Evolutionary conservation across 2,329 filamentous ascomycete genomes (phyloP), one percentile per base, ranked within the genome.

Genomic region (Tolypocladium cylindrosporum): DNA sequence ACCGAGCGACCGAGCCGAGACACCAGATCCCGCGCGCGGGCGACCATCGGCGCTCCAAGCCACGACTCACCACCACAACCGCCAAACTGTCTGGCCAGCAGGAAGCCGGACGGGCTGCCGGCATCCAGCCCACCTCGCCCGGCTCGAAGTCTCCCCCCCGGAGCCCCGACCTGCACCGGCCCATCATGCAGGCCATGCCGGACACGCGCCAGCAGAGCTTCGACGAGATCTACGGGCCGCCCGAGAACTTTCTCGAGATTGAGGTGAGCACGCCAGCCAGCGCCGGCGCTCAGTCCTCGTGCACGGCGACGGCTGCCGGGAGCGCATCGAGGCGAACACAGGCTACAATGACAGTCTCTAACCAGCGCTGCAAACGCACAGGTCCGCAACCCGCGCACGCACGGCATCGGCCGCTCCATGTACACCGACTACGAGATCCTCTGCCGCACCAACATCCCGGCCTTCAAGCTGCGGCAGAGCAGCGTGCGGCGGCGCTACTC

Each of bases 371-470:
- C 34, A 9, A 40, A 11, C 40, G 16, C 34, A 59, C 73, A 96
- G 91, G 91, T 97, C 67, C 89, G 89, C 71, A 94, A 94, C 73
- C 94, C 94, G 40, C 88, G 91, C 76, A 96, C 92, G 36, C 91
- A 96, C 75, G 94, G 95, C 72, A 91, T 94, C 69, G 93, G 92
- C 63, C 90, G 94, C 66, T 85, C 86, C 77, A 96, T 96, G 91
- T 97, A 97, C 80, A 99, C 94, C 57, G 94, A 95, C 76, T 99
- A 97, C 80, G 92, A 97, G 75, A 97, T 99, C 70, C 83, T 96
- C 67, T 96, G 94, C 79, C 88, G 90, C 68, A 99, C 94, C 76
- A 99, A 99, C 78, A 99, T 99, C 71, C 94, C 94, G 59, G 92
- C 94, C 67, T 99, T 99, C 83, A 97, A 97, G 79, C 86, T 97